Percentiles rank a stretch among this genome's conserved stretches.
phyloP scores from a whole-genome alignment of 495 filamentous ascomycete species.

The Tuber indicum region DNA sequence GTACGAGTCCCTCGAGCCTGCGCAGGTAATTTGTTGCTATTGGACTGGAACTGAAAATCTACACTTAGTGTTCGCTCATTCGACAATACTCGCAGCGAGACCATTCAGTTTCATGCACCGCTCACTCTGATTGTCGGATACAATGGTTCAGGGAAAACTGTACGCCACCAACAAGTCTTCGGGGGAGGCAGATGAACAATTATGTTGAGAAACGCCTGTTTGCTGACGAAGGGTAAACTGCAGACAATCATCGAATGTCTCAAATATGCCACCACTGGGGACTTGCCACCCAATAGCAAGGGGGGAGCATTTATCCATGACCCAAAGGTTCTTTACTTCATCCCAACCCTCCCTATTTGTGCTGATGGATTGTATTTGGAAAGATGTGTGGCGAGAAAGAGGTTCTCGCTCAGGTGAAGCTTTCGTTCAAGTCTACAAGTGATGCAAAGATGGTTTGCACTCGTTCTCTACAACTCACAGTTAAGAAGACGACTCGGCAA shows the following conservation, averaged over 20 bases:
- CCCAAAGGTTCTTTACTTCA: constrained; percentile 57
- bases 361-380: constrained; percentile 20
- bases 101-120: constrained; percentile 82
- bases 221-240: constrained; percentile 18
- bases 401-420: constrained; percentile 82
- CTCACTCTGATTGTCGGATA: constrained; percentile 92
- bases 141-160: constrained; percentile 95
- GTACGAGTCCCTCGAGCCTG: constrained; percentile 45
- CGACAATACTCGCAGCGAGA: constrained; percentile 65
- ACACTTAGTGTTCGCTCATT: constrained; percentile 76
- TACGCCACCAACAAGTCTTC: constrained; percentile 38
- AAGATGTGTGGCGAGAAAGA: constrained; percentile 82
- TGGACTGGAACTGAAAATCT: constrained; percentile 18
- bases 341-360: constrained; percentile 8
- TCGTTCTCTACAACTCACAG: constrained; percentile 72
- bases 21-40: not conserved
- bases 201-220: not conserved
- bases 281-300: constrained; percentile 87
- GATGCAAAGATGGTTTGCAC: constrained; percentile 72
- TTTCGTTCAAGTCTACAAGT: constrained; percentile 70
- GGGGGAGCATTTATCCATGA: constrained; percentile 96
- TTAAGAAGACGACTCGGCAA: constrained; percentile 67
- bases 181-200: constrained; percentile 5
- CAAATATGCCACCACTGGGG: constrained; percentile 94
- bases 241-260: constrained; percentile 97